Base-by-base conservation (phyloP, 495 filamentous ascomycete genomes). In the Penicillium egyptiacum region DNA sequence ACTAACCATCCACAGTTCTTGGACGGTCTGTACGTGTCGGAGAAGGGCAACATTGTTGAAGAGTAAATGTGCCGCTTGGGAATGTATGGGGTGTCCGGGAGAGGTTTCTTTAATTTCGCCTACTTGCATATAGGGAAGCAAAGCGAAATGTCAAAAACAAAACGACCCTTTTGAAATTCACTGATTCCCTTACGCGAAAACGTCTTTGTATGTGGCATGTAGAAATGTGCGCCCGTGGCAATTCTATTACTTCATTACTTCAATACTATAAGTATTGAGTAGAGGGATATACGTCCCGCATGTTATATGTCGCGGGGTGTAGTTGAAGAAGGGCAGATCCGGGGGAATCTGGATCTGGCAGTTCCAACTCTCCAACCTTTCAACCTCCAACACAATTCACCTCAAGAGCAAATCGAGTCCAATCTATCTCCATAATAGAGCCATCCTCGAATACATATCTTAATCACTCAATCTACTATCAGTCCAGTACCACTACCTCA, bases 1-100 rank as follows among this genome's bases (percentile, higher is more conserved):
- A 61, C 50, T 37, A 31, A 31, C 46, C n/a, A 16, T 50, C 4
- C 58, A 35, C 66, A 97, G 94, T 98, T 98, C 88, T 85, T 98
- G 85, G 94, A 98, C 81, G 94, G 94, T 86, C 81, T 98, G 76
- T 98, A 98, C 82, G 94, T 98, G 69, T 96, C 92, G 66, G 93
- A 98, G 90, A 86, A 87, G 82, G 86, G 87, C 76, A 95, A 98
- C 86, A 88, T 98, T 66, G 80, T 81, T 63, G 88, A 89, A 71
- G 89, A 86, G 52, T 82, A 81, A 74, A 77, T 63, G 66, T 69
- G 55, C 59, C 59, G 59, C 64, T 69, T 73, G 66, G 66, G 68
- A 64, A 70, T 66, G 70, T 65, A 65, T 66, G 66, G 69, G 72
- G 69, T 75, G 73, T 73, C 69, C 62, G 71, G 68, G 69, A 70